A percentile compares a stretch with the other conserved stretches of the same genome.
Evolutionary conservation across 2,329 filamentous ascomycete genomes (phyloP).

Genomic region (Trichophyton simii): DNA sequence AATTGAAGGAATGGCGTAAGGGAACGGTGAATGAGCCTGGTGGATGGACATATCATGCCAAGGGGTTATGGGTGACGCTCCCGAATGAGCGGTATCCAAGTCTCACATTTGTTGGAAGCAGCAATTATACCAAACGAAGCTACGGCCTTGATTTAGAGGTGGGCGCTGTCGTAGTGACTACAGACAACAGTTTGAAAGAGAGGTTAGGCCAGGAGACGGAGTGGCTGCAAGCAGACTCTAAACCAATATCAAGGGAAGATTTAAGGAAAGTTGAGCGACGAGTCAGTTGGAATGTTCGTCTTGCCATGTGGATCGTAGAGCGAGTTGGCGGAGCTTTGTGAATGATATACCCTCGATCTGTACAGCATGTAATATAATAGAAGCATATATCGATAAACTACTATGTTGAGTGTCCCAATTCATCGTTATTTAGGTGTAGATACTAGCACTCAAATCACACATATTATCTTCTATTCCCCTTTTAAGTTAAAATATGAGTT

Average conservation of each 20-base stretch:
- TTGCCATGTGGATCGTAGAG: conserved; percentile 90
- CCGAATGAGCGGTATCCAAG: conserved; percentile 51
- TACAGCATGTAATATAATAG: background rate
- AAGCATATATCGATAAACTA: background rate
- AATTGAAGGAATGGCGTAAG: conserved; percentile 74
- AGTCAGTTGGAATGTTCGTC: conserved; percentile 69
- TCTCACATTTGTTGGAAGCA: conserved; percentile 76
- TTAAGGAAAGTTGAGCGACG: conserved; percentile 69
- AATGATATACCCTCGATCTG: conserved; percentile 6
- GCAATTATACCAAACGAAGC: conserved; percentile 89
- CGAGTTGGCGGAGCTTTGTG: conserved; percentile 78
- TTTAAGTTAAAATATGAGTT: background rate
- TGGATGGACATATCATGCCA: conserved; percentile 97
- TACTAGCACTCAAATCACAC: background rate
- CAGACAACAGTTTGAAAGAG: conserved; percentile 56
- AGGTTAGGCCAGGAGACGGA: conserved; percentile 66
- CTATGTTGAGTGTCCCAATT: background rate
- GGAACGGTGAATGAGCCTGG: conserved; percentile 68
- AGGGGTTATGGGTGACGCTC: conserved; percentile 77
- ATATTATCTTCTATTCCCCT: background rate
- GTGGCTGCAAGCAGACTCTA: conserved; percentile 66
- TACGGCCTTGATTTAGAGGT: conserved; percentile 88
- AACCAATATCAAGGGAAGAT: conserved; percentile 58
- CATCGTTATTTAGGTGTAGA: background rate
- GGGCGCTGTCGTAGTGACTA: conserved; percentile 74